Evolutionary conservation across 139 green algal genomes (phyloP).

Genomic region (Chlamydomonas sphaeroides): DNA sequence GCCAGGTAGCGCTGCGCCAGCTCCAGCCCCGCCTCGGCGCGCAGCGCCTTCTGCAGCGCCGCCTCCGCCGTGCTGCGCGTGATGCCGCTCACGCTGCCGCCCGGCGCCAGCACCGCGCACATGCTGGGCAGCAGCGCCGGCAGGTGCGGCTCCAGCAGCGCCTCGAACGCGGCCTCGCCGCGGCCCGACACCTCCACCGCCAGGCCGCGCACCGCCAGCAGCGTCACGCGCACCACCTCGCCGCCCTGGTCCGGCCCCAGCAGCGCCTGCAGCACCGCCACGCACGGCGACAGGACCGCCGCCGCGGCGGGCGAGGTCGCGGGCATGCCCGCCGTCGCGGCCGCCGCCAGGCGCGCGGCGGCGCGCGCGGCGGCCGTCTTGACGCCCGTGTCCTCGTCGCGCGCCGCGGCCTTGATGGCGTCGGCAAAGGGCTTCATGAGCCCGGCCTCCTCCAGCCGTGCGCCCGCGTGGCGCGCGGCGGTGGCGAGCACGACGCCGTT

Average conservation of each 20-base stretch:
- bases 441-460: constrained; percentile 42
- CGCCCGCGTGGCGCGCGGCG: constrained; percentile 26
- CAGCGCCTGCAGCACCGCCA: constrained; percentile 63
- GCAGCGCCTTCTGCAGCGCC: constrained; percentile 45
- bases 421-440: constrained; percentile 47
- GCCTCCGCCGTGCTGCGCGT: constrained; percentile 44
- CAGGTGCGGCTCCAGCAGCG: constrained; percentile 64
- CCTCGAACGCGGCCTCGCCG: not conserved
- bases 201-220: constrained; percentile 69
- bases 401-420: constrained; percentile 37
- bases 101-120: constrained; percentile 52
- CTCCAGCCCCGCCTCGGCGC: constrained; percentile 51
- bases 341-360: constrained; percentile 52
- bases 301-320: not conserved
- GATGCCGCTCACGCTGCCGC: not conserved
- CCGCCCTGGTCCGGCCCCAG: constrained; percentile 77
- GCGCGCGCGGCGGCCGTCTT: constrained; percentile 67
- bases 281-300: constrained; percentile 23
- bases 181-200: constrained; percentile 20
- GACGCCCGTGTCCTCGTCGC: constrained; percentile 61
- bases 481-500: constrained; percentile 44
- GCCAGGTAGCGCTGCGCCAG: constrained; percentile 63
- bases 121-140: constrained; percentile 69
- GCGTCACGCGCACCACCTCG: constrained; percentile 72
- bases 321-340: not conserved